These are phyloP conservation scores for Rhizoclosmatium globosum DNA, from an alignment of 192 early-diverging fungal genomes.

Conservation along the genomic window DNA sequence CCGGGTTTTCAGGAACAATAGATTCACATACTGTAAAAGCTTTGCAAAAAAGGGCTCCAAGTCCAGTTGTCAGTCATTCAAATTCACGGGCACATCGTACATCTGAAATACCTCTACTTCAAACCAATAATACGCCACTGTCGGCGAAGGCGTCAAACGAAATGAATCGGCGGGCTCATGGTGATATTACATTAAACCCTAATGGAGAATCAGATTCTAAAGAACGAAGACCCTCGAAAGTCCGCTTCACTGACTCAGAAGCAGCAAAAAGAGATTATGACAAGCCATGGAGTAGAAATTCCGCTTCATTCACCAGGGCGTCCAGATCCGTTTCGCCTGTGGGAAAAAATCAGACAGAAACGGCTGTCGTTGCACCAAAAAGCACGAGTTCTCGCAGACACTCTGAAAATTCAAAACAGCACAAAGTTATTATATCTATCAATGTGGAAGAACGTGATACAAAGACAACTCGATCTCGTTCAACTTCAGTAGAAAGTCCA, in stretches of 20 bases:
- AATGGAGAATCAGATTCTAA: not conserved
- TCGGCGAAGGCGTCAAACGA: not conserved
- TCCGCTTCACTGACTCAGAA: not conserved
- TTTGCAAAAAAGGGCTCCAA: not conserved
- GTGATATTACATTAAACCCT: not conserved
- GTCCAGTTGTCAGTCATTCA: not conserved
- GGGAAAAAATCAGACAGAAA: too few species aligned
- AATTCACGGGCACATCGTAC: not conserved
- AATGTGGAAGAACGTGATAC: too few species aligned
- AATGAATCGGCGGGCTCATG: not conserved
- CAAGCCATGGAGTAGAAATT: not conserved
- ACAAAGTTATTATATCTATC: too few species aligned
- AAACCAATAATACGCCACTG: not conserved
- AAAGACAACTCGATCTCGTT: too few species aligned
- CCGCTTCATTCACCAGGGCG: not conserved
- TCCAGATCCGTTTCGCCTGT: not conserved
- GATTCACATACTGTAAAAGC: conserved; percentile 1
- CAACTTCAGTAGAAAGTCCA: too few species aligned
- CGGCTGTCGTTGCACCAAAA: too few species aligned
- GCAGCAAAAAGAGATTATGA: not conserved
- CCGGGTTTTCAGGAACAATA: not conserved
- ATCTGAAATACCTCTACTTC: not conserved
- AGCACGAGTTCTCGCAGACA: too few species aligned
- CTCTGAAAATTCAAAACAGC: too few species aligned
- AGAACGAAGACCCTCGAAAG: not conserved